Percentiles rank a stretch among this genome's conserved stretches.
Evolutionary conservation across 768 basidiomycete genomes (phyloP).

Genomic region (Russula abietina): DNA sequence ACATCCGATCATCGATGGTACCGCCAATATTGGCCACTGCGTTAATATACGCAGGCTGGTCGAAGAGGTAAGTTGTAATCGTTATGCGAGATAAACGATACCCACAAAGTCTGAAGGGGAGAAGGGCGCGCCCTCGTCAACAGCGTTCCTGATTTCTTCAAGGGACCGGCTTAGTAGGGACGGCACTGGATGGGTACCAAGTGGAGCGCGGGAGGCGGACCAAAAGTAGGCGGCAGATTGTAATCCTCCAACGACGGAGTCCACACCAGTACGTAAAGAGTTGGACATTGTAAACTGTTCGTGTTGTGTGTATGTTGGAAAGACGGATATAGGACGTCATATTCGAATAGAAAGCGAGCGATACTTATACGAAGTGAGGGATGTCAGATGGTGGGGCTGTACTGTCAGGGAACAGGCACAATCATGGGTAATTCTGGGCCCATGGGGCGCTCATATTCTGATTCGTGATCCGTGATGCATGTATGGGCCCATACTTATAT

Average conservation of each 20-base stretch:
- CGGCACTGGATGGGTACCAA: slow-evolving; percentile 8
- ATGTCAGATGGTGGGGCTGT: not conserved
- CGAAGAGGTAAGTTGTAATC: not conserved
- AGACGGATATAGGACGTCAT: not conserved
- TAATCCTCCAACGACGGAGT: not conserved
- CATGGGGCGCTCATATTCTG: too few relatives aligned
- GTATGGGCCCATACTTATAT: too few relatives aligned
- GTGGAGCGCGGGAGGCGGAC: slow-evolving; percentile 5
- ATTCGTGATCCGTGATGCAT: too few relatives aligned
- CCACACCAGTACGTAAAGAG: not conserved
- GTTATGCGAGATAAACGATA: not conserved
- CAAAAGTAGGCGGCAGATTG: slow-evolving; percentile 3
- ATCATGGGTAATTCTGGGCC: not conserved
- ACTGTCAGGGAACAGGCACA: not conserved
- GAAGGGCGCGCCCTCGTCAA: slow-evolving; percentile 11
- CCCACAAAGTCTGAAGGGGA: slow-evolving; percentile 19
- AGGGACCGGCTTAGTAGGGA: slow-evolving; percentile 5
- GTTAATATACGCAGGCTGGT: slow-evolving; percentile 19
- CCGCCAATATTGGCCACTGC: slow-evolving; percentile 10
- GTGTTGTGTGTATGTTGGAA: not conserved
- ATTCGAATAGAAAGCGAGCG: not conserved
- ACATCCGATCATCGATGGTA: slow-evolving; percentile 21
- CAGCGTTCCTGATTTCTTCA: slow-evolving; percentile 9
- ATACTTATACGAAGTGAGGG: slow-evolving; percentile 13
- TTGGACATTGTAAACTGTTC: not conserved